Base-by-base conservation (phyloP, 768 basidiomycete genomes). In the Lepiota venenata region DNA sequence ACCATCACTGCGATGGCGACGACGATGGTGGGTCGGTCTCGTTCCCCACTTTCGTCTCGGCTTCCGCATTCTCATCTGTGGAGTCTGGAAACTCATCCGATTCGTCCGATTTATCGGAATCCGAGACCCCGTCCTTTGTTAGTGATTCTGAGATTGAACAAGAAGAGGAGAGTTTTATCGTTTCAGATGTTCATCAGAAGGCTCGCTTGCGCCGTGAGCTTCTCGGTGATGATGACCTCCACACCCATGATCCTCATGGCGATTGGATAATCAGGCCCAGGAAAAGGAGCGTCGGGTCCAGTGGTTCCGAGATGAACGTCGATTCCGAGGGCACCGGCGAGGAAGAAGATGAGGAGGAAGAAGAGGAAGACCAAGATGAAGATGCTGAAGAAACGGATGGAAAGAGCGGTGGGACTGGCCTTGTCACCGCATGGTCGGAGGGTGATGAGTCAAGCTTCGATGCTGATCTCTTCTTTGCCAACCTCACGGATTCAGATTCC, bases 391-490 rank as follows among this genome's bases (percentile, higher is more conserved):
- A 65, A 43, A 56, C 57, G 8, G 66, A 69, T 41, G 68, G 64
- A 29, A 49, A 59, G 52, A 41, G 54, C 40, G 43, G 57, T 63
- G 18, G 66, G 63, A 78, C 79, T 38, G 87, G 86, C 45, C 76
- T 88, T 44, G 84, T 80, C 45, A 85, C 85, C 1, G 84, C 87
- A 40, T 93, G 88, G 89, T 86, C 85, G 38, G 86, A 87, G 16
- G 87, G 85, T 54, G 88, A 85, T 58, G 89, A 90, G 65, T 85
- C 83, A 2, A 82, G 78, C 56, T 88, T 90, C 61, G 91, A 93
- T 60, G 91, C 91, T 9, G 89, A 92, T 57, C 67, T 92, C 0
- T 92, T 93, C 71, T 92, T 93, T 62, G 82, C 85, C 52, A 87
- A 90, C 63, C 79, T 92, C 39, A 61, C 57, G 50, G 41, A 50